Evolutionary conservation across 2,329 filamentous ascomycete genomes (phyloP).

Genomic region (Botrytis porri): DNA sequence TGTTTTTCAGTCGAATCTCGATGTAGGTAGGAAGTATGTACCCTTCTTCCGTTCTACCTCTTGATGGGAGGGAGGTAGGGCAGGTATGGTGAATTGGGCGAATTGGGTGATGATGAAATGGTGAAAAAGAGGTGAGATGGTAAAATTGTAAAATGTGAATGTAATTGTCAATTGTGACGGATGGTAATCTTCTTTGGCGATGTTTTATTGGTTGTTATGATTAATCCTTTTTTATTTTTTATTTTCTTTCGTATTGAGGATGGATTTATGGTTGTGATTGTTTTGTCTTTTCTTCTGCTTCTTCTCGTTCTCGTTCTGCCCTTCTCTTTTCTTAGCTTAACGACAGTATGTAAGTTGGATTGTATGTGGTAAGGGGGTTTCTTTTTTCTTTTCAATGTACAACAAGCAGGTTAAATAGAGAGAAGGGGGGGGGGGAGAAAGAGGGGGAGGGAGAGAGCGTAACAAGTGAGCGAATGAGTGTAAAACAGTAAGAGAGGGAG

Average conservation of each 20-base stretch:
- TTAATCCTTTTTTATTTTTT: not conserved
- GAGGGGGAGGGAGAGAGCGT: not conserved
- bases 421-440: not conserved
- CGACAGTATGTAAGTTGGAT: constrained; percentile 20
- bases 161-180: not conserved
- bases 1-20: not conserved
- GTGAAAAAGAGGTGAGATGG: not conserved
- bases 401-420: not conserved
- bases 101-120: not conserved
- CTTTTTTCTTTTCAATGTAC: not conserved
- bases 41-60: not conserved
- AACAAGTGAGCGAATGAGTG: not conserved
- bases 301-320: not conserved
- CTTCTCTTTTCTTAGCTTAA: constrained; percentile 1
- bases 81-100: not conserved
- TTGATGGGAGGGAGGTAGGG: not conserved
- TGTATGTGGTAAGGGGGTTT: not conserved
- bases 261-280: not conserved
- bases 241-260: not conserved
- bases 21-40: not conserved
- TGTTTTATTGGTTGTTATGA: not conserved
- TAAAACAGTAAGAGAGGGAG: not conserved
- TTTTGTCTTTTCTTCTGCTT: not conserved
- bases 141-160: not conserved
- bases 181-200: not conserved